Base-by-base conservation (phyloP, 768 basidiomycete species). In the Gelatoporia subvermispora region DNA sequence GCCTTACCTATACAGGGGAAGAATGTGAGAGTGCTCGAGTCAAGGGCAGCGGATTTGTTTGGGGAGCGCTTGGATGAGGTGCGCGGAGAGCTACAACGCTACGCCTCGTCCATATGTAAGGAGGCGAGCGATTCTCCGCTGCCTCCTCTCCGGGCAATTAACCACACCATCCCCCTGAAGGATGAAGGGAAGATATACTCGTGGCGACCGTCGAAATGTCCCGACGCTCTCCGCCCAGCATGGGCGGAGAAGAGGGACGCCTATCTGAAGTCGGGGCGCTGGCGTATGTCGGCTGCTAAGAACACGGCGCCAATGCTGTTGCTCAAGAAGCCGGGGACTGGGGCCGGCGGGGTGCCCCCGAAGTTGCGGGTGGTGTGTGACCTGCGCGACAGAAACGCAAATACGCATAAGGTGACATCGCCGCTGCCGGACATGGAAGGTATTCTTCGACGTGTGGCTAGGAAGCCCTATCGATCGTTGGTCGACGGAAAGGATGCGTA, bases 171-270 rank as follows among this genome's bases (percentile, higher is more conserved):
- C 10, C 65, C 65, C 0, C 22, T 70, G 4, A 63, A 63, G 16
- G 66, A 70, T 40, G 52, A 59, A 42, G 45, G 43, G 9, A 61
- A 63, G 38, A 41, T 59, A 0, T 70, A 72, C 42, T 50, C 52
- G 0, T 75, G 68, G 69, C 48, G 59, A 4, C 62, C 60, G 1
- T 60, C 62, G 2, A 24, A 54, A 8, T 77, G 76, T 44, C 68
- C 68, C 2, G 67, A 71, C 17, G 59, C 60, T 0, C 50, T 64
- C 8, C 49, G 56, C 10, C 43, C 46, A 0, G 43, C 52, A 1
- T 69, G 66, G 66, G 22, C 28, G 0, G 56, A 56, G 35, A 71
- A 71, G 43, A 45, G 55, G 0, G 61, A 68, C 13, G 55, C 57
- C 0, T 70, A 69, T 50, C 43, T 66, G 0, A 44, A 49, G 13